Base-by-base conservation (phyloP, 129 eudicot species). In the Glebionis coronaria region DNA sequence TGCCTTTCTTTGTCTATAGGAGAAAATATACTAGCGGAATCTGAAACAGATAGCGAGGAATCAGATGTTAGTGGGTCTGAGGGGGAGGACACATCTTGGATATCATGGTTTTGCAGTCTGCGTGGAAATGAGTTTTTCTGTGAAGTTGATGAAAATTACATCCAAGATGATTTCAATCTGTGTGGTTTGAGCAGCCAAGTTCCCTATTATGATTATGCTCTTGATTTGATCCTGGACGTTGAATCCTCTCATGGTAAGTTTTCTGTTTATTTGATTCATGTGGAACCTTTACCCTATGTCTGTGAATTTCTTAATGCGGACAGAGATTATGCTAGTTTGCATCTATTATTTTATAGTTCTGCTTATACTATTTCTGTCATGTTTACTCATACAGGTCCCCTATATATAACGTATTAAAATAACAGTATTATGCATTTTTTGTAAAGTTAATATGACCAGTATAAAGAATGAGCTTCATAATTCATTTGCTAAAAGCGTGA, bases 51-150 rank as follows among this genome's bases (percentile, higher is more conserved):
- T 76, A 90, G 95, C 12, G 95, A 82, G 77, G 97, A 84, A 63
- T 90, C 97, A 49, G 95, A 90, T 76, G 95, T 84, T 70, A 86
- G 95, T 58, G 97, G 97, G 9, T 90, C 97, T 45, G 97, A 90
- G 61, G 97, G 87, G 42, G 97, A 90, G 25, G 97, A 90, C 63
- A 84, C 91, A 25, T 84, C 97, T 53, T 90, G 97, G 97, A 86
- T 90, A 18, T 86, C 97, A 49, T 90, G 97, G 97, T 90, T 90
- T 76, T 90, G 97, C 86, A 84, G 82, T 78, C 79, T 90, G 73
- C 90, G 91, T n/a, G 97, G 97, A 44, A 90, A 90, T 58, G 97
- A 90, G 73, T 86, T 86, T 75, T 90, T 90, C 46, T 83, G 97
- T 78, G 97, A 90, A 78, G 95, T 90, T 69, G 97, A 86, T 76